Evolutionary conservation across 1,284 basidiomycete species (phyloP), one percentile per base, ranked within the genome.

Genomic region (Puccinia novopanici): DNA sequence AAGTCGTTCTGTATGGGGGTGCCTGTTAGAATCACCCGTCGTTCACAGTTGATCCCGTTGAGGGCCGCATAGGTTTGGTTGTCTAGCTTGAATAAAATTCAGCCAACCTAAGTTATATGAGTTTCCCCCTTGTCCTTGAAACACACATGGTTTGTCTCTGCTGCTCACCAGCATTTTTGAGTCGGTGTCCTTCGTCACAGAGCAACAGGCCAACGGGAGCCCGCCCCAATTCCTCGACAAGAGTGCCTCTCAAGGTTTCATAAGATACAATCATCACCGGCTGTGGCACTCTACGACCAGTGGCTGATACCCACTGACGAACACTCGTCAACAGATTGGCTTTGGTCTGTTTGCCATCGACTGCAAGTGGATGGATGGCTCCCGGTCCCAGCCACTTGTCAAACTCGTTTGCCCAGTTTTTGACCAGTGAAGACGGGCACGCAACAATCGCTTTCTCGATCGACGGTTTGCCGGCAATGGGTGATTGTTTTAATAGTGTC

Each of bases 211-310:
- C 97, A 48, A 99, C 93, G 70, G 89, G 91, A 81, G 93, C 93
- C 81, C 89, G 90, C 0, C 90, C 90, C 4, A 97, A 88, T 84
- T 95, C 90, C 4, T 87, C 90, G 9, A 91, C 89, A 12, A 97
- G 87, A 2, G 91, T 91, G 30, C 77, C 77, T n/a, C 95, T 90
- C 71, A 99, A 88, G 0, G 95, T 98, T 86, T 99, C 96, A 84
- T 99, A 99, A 0, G 97, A 99, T 0, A 98, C 96, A 83, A 99
- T 98, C 93, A 99, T 94, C 65, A 99, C 96, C 86, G 94, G 95
- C 82, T 94, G 91, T 3, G 93, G 92, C 73, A 97, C 91, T 83
- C 92, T 93, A 81, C 94, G 88, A 22, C 95, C 95, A 50, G 89
- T 88, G 30, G 94, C 92, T 57, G 91, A 89, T 10, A 93, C 92